Base-by-base conservation (phyloP, 805 yeast species). In the Candida insectalens region DNA sequence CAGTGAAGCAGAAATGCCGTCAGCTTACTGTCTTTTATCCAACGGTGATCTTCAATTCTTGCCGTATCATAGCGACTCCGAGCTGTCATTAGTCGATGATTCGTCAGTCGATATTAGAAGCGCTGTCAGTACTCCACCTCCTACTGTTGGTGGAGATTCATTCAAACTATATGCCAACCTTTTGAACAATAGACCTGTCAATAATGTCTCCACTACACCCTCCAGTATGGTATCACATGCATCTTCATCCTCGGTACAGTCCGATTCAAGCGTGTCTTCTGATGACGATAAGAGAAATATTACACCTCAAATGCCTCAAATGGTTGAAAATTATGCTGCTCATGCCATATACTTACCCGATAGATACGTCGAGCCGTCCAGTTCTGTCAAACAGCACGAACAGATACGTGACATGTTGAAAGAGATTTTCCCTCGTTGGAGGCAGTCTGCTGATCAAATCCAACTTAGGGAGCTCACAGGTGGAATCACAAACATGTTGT, bases 401-500 rank as follows among this genome's bases (percentile, higher is more conserved):
- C 42, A 45, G 3, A 59, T 71, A 19, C 59, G 56, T 25, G 39
- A 42, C 10, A 52, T 73, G 30, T 47, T 73, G 23, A 35, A 49
- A 19, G 55, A 59, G 32, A 62, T 72, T 3, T 71, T 74, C 44
- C 67, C 72, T 4, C 54, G 51, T 27, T 58, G 66, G 52, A 35
- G 30, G 13, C 27, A 26, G 5, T 26, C 32, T 5, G 32, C 41
- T 6, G 32, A 39, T 1, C 36, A 55, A 4, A 59, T 74, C 6
- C 27, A 44, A 8, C 54, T 73, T 14, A 55, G 56, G 30, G 67
- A 66, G 36, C 50, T 74, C 21, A 71, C 78, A 0, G 82, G 82
- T 2, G 82, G 82, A 8, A 74, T 74, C 42, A 74, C 82, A 13
- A 74, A 74, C 45, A 71, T 72, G 76, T 62, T 74, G 32, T 47